phyloP scores from a whole-genome alignment of 2,329 filamentous ascomycete genomes.

The Podosphaera xanthii region DNA sequence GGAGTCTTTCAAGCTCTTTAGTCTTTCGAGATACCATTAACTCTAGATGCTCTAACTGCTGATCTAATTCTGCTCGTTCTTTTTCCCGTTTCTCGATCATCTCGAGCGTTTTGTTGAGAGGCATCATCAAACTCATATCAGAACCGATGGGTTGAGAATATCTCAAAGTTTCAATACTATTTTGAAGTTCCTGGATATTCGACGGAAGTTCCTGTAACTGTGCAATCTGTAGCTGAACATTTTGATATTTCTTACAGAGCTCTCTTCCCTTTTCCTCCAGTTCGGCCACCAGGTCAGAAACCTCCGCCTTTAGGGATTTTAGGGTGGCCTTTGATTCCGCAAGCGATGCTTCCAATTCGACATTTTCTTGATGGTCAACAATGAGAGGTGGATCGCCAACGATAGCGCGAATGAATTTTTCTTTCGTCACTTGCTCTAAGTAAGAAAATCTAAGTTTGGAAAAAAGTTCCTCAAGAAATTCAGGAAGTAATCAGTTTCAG shows the following conservation, averaged over 20 bases:
- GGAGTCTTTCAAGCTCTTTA: slow-evolving; percentile 42
- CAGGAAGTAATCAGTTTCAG: not conserved
- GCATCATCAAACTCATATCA: slow-evolving; percentile 27
- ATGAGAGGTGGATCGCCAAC: slow-evolving; percentile 76
- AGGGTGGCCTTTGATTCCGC: slow-evolving; percentile 49
- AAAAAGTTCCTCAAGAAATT: slow-evolving; percentile 46
- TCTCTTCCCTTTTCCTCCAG: slow-evolving; percentile 43
- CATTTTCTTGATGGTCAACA: slow-evolving; percentile 61
- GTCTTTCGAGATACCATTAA: slow-evolving; percentile 39
- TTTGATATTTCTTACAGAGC: slow-evolving; percentile 31
- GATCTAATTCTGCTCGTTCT: slow-evolving; percentile 32
- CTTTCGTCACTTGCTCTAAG: slow-evolving; percentile 94
- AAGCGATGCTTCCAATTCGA: slow-evolving; percentile 49
- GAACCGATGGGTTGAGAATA: slow-evolving; percentile 21
- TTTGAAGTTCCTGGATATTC: slow-evolving; percentile 26
- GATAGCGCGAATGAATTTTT: slow-evolving; percentile 86
- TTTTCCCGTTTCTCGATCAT: slow-evolving; percentile 28
- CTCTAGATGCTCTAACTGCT: slow-evolving; percentile 39
- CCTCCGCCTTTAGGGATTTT: slow-evolving; percentile 59
- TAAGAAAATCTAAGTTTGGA: slow-evolving; percentile 92
- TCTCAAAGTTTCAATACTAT: slow-evolving; percentile 23
- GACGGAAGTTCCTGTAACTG: slow-evolving; percentile 28
- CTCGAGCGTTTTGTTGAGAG: slow-evolving; percentile 31
- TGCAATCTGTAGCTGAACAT: slow-evolving; percentile 24
- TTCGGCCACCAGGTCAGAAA: slow-evolving; percentile 47